Conservation (phyloP, 192 early-diverging fungal species). For the Coemansia sp. region DNA sequence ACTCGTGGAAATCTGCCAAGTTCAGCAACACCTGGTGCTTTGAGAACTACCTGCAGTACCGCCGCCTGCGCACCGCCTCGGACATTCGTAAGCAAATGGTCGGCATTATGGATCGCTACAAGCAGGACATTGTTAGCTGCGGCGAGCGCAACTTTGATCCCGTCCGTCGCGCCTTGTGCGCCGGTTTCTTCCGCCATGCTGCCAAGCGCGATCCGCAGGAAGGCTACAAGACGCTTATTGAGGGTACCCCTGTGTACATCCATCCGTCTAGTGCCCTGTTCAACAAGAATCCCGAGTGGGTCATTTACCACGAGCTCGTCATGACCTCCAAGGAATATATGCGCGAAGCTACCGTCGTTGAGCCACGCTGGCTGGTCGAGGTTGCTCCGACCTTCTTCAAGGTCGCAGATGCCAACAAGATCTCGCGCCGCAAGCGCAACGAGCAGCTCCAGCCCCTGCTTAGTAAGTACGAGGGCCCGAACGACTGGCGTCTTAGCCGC, state of each 20-base stretch:
- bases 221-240: conserved; percentile 97
- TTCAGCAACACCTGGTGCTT: conserved; percentile 84
- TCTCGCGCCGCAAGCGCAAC: conserved; percentile 88
- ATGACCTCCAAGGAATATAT: conserved; percentile 99
- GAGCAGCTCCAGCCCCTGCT: conserved; percentile 93
- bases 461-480: conserved; percentile 91
- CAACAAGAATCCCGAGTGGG: conserved; percentile 93
- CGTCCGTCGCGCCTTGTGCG: conserved; percentile 84
- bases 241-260: conserved; percentile 96
- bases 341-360: conserved; percentile 95
- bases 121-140: conserved; percentile 94
- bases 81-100: conserved; percentile 94
- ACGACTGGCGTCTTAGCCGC: conserved; percentile 92
- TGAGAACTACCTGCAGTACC: conserved; percentile 92
- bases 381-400: conserved; percentile 99
- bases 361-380: conserved; percentile 93
- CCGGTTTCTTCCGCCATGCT: conserved; percentile 92
- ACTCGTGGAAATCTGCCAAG: conserved; percentile 76
- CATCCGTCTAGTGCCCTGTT: conserved; percentile 96
- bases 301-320: conserved; percentile 95
- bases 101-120: conserved; percentile 91
- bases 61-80: conserved; percentile 83
- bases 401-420: conserved; percentile 90
- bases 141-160: conserved; percentile 90
- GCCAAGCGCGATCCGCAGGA: conserved; percentile 99